Evolutionary conservation across 2,329 filamentous ascomycete genomes (phyloP), one percentile per base, ranked within the genome.

Genomic region (Cytospora chrysosperma): DNA sequence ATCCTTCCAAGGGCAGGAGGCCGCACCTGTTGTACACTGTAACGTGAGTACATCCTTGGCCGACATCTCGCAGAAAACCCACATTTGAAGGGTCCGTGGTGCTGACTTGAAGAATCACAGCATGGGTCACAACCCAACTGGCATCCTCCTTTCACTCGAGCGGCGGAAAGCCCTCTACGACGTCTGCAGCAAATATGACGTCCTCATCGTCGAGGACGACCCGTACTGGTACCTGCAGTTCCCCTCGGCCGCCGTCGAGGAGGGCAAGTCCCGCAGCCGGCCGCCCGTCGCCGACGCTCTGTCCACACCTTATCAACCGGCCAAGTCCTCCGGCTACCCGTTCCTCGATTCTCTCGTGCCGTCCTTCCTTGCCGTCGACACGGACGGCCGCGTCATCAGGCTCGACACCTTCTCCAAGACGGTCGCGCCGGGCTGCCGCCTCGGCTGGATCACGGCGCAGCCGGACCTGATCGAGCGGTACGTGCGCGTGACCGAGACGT

Each of bases 141-240:
- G 90, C 32, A 88, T 89, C 34, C 87, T 91, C 3, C 80, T 96
- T 2, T 88, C 90, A 3, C 74, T 95, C 12, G 78, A 88, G 70
- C 87, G 94, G 49, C 85, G 91, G 61, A 89, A 85, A 70, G 87
- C 93, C 58, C 83, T 97, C 30, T 97, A 97, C 73, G 85, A 83
- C 21, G 74, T 97, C 17, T 95, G 91, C 76, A 87, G 87, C 73
- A 85, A 89, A 73, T 96, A 92, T 77, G 93, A 97, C 75, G 85
- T 97, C 67, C 85, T 97, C 71, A 97, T 97, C 68, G 79, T 96
- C 66, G 94, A 98, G 75, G 94, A 98, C 70, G 93, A 97, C 67
- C 94, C 94, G 7, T 97, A 97, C 79, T 97, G 92, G 91, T 94
- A 95, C 75, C 82, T 98, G 10, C 94, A 97, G 74, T 97, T 86